Conservation (phyloP, 192 early-diverging fungal species). For the Gamsiella multidivaricata region DNA sequence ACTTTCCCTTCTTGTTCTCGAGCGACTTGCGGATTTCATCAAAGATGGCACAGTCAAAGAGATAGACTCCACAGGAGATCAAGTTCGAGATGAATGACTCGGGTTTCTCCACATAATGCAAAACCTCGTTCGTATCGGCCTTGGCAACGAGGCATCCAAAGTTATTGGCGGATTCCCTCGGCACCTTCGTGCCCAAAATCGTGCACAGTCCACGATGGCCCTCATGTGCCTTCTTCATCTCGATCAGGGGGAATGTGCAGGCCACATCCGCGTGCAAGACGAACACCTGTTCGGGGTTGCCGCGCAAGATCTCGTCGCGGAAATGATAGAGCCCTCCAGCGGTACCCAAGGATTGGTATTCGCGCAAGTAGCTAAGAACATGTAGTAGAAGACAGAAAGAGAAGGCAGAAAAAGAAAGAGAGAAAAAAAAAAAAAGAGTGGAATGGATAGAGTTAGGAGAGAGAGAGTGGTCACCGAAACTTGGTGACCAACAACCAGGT, state of each 20-base stretch:
- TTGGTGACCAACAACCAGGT: constrained; percentile 3
- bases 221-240: constrained; percentile 87
- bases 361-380: constrained; percentile 87
- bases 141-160: constrained; percentile 96
- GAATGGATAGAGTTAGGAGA: not conserved
- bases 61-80: constrained; percentile 95
- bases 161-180: constrained; percentile 80
- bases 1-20: constrained; percentile 70
- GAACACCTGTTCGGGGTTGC: constrained; percentile 91
- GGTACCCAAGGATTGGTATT: constrained; percentile 97
- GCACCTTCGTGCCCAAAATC: constrained; percentile 88
- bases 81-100: constrained; percentile 94
- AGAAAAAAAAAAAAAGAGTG: not conserved
- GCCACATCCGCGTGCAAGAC: constrained; percentile 98
- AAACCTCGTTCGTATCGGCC: constrained; percentile 86
- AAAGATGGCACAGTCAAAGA: constrained; percentile 93
- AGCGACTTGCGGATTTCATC: constrained; percentile 83
- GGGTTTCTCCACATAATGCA: constrained; percentile 99
- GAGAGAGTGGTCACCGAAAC: too few species aligned
- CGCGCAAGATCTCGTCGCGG: constrained; percentile 95
- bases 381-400: not conserved
- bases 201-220: constrained; percentile 87
- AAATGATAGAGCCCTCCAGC: constrained; percentile 99
- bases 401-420: not conserved
- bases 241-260: constrained; percentile 90